Evolutionary conservation across 768 basidiomycete genomes (phyloP).

Genomic region (Pleurotus tuber-regium): DNA sequence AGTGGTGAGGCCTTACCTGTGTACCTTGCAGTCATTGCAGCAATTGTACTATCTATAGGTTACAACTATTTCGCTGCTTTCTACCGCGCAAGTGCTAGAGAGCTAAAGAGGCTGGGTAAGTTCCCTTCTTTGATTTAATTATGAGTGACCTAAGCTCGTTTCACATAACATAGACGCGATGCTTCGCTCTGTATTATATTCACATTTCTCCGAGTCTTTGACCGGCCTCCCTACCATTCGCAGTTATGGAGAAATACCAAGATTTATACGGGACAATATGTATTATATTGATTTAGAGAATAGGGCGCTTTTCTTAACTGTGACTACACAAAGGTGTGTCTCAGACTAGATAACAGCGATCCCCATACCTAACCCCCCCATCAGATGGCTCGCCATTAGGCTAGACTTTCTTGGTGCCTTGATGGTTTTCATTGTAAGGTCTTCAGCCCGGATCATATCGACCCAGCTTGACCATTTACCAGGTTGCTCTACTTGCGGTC

Average conservation of each 20-base stretch:
- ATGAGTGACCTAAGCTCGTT: neutral
- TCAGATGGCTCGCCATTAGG: constrained; percentile 67
- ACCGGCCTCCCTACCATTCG: constrained; percentile 69
- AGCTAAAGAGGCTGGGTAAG: constrained; percentile 55
- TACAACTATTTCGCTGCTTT: constrained; percentile 67
- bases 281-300: constrained; percentile 73
- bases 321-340: constrained; percentile 60
- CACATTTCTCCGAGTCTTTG: constrained; percentile 76
- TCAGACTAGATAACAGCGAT: too few species aligned
- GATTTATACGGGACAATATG: constrained; percentile 65
- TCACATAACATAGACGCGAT: constrained; percentile 68
- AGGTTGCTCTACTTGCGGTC: constrained; percentile 69
- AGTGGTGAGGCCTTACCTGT: neutral
- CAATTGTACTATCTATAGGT: constrained; percentile 48
- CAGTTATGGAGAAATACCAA: constrained; percentile 61
- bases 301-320: constrained; percentile 62
- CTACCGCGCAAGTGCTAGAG: constrained; percentile 75
- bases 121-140: neutral
- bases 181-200: constrained; percentile 72
- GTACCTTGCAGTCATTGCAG: constrained; percentile 42
- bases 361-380: neutral
- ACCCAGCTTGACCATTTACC: neutral
- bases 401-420: constrained; percentile 68
- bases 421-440: constrained; percentile 50
- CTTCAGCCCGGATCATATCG: neutral